Conservation (phyloP, 2,329 filamentous ascomycete genomes). For the Akanthomyces dipterigenus region DNA sequence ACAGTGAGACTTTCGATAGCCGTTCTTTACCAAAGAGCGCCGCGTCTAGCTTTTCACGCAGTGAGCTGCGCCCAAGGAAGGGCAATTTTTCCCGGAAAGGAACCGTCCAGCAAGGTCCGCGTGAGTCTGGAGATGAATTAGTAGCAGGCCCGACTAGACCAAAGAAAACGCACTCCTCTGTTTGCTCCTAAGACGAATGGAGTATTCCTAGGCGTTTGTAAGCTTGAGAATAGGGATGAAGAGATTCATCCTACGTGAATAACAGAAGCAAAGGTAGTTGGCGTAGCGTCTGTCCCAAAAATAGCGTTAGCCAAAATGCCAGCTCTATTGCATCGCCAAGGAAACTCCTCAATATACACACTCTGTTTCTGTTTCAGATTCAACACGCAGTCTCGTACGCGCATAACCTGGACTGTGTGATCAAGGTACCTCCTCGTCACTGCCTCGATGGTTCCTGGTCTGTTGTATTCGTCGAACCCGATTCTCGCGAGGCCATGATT, state of each 20-base stretch:
- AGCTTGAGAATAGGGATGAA: not conserved
- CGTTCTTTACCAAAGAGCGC: not conserved
- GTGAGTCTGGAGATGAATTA: not conserved
- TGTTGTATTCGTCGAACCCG: not conserved
- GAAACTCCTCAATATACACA: not conserved
- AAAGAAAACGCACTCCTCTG: not conserved
- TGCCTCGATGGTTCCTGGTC: not conserved
- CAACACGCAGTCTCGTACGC: not conserved
- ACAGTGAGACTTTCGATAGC: not conserved
- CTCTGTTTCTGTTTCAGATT: not conserved
- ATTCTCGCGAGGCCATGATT: not conserved
- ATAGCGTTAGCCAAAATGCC: not conserved
- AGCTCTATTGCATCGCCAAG: not conserved
- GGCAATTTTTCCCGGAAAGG: not conserved
- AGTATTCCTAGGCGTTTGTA: not conserved
- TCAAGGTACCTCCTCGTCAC: not conserved
- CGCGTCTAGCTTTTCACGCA: not conserved
- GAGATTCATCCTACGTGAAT: not conserved
- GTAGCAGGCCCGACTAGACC: not conserved
- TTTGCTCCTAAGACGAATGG: not conserved
- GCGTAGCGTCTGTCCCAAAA: not conserved
- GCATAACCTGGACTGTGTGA: not conserved
- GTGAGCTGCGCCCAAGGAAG: not conserved
- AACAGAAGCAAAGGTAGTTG: not conserved
- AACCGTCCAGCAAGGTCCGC: not conserved